Evolutionary conservation across 768 basidiomycete species (phyloP).

Genomic region (Termitomyces titanicus): DNA sequence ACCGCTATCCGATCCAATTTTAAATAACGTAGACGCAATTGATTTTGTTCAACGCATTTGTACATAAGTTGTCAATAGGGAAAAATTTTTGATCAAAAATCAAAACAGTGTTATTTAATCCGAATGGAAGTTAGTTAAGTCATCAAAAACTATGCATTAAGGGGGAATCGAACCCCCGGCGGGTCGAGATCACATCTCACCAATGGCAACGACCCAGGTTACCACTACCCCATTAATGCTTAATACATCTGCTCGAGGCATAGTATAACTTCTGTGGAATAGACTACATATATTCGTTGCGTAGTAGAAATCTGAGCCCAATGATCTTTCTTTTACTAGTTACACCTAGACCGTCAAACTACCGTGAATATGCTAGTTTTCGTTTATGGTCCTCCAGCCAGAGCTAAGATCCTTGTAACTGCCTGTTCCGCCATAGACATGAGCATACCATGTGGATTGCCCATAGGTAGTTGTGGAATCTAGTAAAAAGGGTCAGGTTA

Average conservation of each 20-base stretch:
- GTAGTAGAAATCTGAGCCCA: too few relatives aligned
- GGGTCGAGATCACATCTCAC: constrained; percentile 50
- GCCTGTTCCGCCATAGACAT: constrained; percentile 60
- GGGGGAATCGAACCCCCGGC: constrained; percentile 87
- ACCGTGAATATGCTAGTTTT: background rate
- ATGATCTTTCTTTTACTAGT: background rate
- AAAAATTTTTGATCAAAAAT: too few relatives aligned
- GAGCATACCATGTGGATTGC: constrained; percentile 53
- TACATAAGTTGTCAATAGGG: too few relatives aligned
- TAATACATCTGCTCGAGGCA: background rate
- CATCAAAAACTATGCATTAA: constrained; percentile 80
- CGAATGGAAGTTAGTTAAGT: too few relatives aligned
- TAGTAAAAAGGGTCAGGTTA: constrained; percentile 11
- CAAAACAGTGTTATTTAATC: too few relatives aligned
- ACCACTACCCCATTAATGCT: too few relatives aligned
- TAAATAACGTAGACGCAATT: too few relatives aligned
- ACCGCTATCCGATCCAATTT: too few relatives aligned
- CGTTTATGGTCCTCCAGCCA: constrained; percentile 47
- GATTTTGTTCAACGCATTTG: too few relatives aligned
- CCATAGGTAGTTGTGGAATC: constrained; percentile 52
- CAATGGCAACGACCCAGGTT: constrained; percentile 1
- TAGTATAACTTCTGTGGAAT: too few relatives aligned
- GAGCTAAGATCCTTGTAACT: constrained; percentile 50
- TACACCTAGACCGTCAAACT: background rate
- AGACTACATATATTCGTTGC: too few relatives aligned